Evolutionary conservation across 1,284 basidiomycete species (phyloP), one percentile per base, ranked within the genome.

Genomic region (Cutaneotrichosporon cutaneum): DNA sequence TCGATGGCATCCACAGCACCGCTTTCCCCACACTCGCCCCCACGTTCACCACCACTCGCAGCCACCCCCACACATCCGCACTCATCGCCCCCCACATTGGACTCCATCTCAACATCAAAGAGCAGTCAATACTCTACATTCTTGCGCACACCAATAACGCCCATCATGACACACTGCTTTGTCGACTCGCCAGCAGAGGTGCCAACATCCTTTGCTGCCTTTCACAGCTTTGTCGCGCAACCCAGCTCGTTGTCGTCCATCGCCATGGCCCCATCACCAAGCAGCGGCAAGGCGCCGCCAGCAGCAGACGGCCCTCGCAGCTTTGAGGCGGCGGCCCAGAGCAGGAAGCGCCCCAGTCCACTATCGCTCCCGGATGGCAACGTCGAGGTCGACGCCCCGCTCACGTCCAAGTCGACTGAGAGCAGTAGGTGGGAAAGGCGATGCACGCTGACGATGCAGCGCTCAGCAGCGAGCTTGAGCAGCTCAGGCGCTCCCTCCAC

Each of bases 401-500:
- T 27, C 6, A 63, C 65, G 3, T 51, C 47, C 16, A 48, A 30
- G 32, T 65, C 60, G 2, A 59, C 52, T 9, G 45, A 39, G 21
- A 63, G 61, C 39, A 14, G 61, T 61, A 36, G 44, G 58, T 58
- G 56, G 16, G 14, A 16, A 14, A 5, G 8, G 33, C 44, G 10
- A 8, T 42, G 27, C 26, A 22, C 16, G 50, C 56, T 62, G 45
- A 60, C 54, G 14, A 5, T n/a, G 36, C 24, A 69, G 64, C 50
- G 60, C 56, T 77, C 11, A 66, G 68, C 26, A 66, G 59, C 52
- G 71, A 76, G 13, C 48, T 77, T 30, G 59, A 72, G 39, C 70
- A 76, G 47, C 64, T 78, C 6, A 67, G 74, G 21, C 60, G 69
- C 14, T 64, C 71, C 0, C 68, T 76, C 14, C 63, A 67, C 24